A percentile compares a stretch with the other conserved stretches of the same genome.
phyloP scores from a whole-genome alignment of 2,329 filamentous ascomycete genomes.

The Mycosphaerelloides madeirae region DNA sequence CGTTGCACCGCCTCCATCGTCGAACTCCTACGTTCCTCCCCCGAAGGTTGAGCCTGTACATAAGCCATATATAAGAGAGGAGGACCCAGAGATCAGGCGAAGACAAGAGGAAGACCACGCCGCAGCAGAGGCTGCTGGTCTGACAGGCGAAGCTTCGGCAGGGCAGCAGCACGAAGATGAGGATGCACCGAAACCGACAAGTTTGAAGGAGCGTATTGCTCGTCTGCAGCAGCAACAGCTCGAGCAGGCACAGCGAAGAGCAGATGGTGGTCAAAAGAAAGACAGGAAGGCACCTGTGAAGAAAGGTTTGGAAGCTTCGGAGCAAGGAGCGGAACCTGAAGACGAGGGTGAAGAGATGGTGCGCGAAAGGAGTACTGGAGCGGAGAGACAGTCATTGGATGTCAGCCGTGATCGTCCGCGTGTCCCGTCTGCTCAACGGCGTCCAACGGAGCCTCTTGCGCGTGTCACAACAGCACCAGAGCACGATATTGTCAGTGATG shows the following conservation, averaged over 20 bases:
- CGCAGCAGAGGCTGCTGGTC: conserved; percentile 63
- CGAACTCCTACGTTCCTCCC: conserved; percentile 82
- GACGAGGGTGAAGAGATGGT: conserved; percentile 37
- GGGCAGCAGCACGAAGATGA: conserved; percentile 55
- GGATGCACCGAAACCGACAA: conserved; percentile 85
- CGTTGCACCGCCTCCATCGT: conserved; percentile 88
- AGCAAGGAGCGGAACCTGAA: conserved; percentile 31
- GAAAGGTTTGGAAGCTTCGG: conserved; percentile 54
- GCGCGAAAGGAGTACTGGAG: conserved; percentile 33
- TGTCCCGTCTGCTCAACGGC: conserved; percentile 33
- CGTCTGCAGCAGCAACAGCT: conserved; percentile 88
- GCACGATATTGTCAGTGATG: conserved; percentile 55
- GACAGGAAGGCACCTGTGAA: conserved; percentile 60
- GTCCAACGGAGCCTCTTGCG: conserved; percentile 36
- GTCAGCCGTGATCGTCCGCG: conserved; percentile 31
- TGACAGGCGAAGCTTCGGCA: conserved; percentile 38
- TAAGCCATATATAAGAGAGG: conserved; percentile 79
- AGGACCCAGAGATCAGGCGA: conserved; percentile 65
- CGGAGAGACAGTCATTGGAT: conserved; percentile 38
- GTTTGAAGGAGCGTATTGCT: conserved; percentile 91
- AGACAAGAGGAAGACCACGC: conserved; percentile 62
- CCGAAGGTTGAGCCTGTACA: conserved; percentile 62
- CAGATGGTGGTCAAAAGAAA: conserved; percentile 72
- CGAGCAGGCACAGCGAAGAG: conserved; percentile 79
- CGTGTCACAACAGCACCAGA: conserved; percentile 34